phyloP scores from a whole-genome alignment of 2,329 filamentous ascomycete genomes.

The Aplosporella prunicola region DNA sequence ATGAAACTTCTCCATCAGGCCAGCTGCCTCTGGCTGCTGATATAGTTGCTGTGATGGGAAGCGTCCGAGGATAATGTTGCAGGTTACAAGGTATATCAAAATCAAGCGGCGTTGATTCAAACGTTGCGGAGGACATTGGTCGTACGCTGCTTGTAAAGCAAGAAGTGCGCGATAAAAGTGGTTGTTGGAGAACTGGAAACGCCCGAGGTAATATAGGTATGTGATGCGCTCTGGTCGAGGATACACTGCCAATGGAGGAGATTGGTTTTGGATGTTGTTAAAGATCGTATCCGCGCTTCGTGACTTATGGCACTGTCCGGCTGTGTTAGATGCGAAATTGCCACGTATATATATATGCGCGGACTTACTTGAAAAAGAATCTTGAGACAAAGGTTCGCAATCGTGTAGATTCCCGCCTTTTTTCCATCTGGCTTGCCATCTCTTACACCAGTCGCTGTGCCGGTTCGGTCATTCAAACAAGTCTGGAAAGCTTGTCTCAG shows the following conservation, averaged over 20 bases:
- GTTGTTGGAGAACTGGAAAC: constrained; percentile 77
- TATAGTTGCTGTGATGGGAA: constrained; percentile 64
- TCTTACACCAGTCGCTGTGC: constrained; percentile 45
- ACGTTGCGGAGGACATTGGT: constrained; percentile 51
- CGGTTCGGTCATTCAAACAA: constrained; percentile 72
- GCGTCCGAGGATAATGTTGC: constrained; percentile 74
- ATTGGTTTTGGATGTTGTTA: constrained; percentile 74
- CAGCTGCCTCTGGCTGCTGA: constrained; percentile 57
- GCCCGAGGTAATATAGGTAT: constrained; percentile 88
- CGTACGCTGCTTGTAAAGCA: constrained; percentile 70
- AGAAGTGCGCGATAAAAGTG: constrained; percentile 70
- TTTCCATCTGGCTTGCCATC: constrained; percentile 69
- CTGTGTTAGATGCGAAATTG: constrained; percentile 30
- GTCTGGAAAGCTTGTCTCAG: constrained; percentile 87
- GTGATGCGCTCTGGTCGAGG: constrained; percentile 81
- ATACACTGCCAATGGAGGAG: constrained; percentile 71
- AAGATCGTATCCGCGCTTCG: constrained; percentile 82
- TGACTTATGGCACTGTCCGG: constrained; percentile 59
- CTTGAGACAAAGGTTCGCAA: constrained; percentile 83
- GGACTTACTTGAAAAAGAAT: constrained; percentile 63
- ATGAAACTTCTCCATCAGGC: constrained; percentile 56
- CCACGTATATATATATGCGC: too few relatives aligned
- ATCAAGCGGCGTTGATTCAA: constrained; percentile 65
- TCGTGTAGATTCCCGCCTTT: constrained; percentile 79
- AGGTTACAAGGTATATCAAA: constrained; percentile 71